Evolutionary conservation across 768 basidiomycete species (phyloP).

Genomic region (Auriscalpium vulgare): DNA sequence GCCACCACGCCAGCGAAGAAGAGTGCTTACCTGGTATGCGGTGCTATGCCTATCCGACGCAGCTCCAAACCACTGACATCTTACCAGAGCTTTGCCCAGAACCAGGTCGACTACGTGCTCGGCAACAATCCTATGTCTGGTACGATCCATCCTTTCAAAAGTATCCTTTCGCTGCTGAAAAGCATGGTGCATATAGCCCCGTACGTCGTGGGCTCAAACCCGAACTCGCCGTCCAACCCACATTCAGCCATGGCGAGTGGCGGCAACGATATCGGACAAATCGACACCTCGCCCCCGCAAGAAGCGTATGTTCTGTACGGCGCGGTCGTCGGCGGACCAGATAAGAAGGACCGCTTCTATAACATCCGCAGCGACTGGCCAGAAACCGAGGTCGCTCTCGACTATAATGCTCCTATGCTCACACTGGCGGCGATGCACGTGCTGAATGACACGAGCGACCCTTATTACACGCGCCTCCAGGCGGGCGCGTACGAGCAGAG

Average conservation of each 20-base stretch:
- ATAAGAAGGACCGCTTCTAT: constrained; percentile 65
- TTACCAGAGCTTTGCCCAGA: constrained; percentile 58
- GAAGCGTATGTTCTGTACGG: constrained; percentile 81
- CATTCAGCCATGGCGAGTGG: constrained; percentile 88
- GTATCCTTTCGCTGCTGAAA: neutral
- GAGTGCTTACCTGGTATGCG: constrained; percentile 49
- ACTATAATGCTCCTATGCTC: constrained; percentile 88
- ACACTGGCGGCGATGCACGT: constrained; percentile 75
- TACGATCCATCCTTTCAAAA: constrained; percentile 23
- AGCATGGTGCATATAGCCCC: constrained; percentile 38
- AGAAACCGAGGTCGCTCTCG: constrained; percentile 80
- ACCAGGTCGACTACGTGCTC: constrained; percentile 73
- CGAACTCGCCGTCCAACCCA: constrained; percentile 86
- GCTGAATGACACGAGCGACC: constrained; percentile 60
- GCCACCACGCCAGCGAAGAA: constrained; percentile 55
- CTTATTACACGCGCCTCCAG: constrained; percentile 67
- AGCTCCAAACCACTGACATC: constrained; percentile 3
- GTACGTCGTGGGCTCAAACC: constrained; percentile 84
- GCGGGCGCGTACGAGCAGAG: constrained; percentile 58
- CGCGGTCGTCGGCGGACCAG: constrained; percentile 83
- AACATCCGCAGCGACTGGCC: constrained; percentile 89
- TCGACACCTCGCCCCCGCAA: constrained; percentile 63
- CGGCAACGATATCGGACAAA: constrained; percentile 56
- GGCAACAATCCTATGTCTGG: constrained; percentile 89
- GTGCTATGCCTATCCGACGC: neutral